Evolutionary conservation across 345 rosid genomes (phyloP), one percentile per base, ranked within the genome.

Genomic region (Euclidium syriacum): DNA sequence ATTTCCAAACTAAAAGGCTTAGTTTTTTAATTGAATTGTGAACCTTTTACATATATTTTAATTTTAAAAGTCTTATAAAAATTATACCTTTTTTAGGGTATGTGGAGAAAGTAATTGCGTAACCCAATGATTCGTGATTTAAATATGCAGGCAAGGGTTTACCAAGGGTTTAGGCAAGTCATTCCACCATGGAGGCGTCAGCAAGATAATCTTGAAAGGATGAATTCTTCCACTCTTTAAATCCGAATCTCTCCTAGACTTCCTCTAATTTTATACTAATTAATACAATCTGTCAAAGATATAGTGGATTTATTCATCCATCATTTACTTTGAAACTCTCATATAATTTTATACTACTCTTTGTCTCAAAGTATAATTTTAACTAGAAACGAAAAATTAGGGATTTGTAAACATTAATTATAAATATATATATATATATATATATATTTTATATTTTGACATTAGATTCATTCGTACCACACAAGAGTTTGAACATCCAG

Each of bases 101-200:
- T 6, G 53, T 12, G 50, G 58, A n/a, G 42, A 38, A 62, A 62
- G 58, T 11, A 58, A 58, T 22, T 20, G 20, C 1, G 65, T 67
- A 67, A 58, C 42, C 35, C 19, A 70, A 52, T 52, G 1, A 62
- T 70, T 70, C 41, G n/a, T 11, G 5, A n/a, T 11, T 39, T 16
- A 39, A 49, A 55, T 5, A 8, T 70, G 82, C 81, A 85, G 91
- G 68, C 62, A 20, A 77, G 70, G 74, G 74, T 85, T 24, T 73
- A 68, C 48, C 78, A 71, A 44, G 47, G 76, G 61, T 51, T 80
- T 4, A 80, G 75, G 72, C 82, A 78, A 71, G 81, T 56, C 77
- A 79, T 74, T 57, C 79, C 79, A 52, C 80, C 80, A 11, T 60
- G 85, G 85, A 68, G 70, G 65, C 77, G 83, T 29, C 77, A 64